A percentile compares a stretch with the other conserved stretches of the same genome.
phyloP scores from a whole-genome alignment of 768 basidiomycete genomes.

The Boletus reticulatus region DNA sequence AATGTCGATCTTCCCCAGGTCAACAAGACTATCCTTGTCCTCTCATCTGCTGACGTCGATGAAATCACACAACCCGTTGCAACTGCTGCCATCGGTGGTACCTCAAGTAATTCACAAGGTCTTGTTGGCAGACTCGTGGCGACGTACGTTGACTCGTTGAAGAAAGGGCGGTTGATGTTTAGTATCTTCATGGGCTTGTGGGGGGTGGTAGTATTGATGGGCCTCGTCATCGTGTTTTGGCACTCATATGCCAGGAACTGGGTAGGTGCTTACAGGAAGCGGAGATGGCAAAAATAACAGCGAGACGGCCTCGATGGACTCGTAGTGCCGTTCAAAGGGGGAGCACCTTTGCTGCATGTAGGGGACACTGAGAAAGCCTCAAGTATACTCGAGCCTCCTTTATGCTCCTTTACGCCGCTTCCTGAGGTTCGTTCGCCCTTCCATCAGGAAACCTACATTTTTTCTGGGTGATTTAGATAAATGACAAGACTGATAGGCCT shows the following conservation, averaged over 20 bases:
- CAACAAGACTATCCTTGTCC: too few species aligned
- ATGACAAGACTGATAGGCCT: too few species aligned
- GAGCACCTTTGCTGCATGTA: constrained; percentile 15
- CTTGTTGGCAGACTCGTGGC: constrained; percentile 72
- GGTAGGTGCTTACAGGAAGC: constrained; percentile 46
- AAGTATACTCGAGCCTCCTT: constrained; percentile 21
- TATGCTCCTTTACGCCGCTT: constrained; percentile 51
- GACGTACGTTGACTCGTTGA: constrained; percentile 67
- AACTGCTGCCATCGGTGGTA: too few species aligned
- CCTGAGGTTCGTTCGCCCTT: constrained; percentile 35
- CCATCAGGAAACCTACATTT: too few species aligned
- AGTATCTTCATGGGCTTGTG: constrained; percentile 80
- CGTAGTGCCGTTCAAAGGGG: constrained; percentile 23
- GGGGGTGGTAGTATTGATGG: constrained; percentile 82
- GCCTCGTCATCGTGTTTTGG: constrained; percentile 66
- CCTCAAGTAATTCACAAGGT: too few species aligned
- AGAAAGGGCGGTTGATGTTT: constrained; percentile 85
- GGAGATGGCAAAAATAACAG: constrained; percentile 52
- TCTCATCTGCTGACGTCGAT: too few species aligned
- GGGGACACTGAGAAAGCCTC: constrained; percentile 26
- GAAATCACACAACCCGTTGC: too few species aligned
- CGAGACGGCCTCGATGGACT: constrained; percentile 47
- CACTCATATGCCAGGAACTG: constrained; percentile 55
- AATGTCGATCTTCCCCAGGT: constrained; percentile 73
- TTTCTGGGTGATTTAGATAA: too few species aligned